Percentiles rank a stretch among this genome's conserved stretches.
Conservation (phyloP, 345 rosid species). For the Eucalyptus brandiana region DNA sequence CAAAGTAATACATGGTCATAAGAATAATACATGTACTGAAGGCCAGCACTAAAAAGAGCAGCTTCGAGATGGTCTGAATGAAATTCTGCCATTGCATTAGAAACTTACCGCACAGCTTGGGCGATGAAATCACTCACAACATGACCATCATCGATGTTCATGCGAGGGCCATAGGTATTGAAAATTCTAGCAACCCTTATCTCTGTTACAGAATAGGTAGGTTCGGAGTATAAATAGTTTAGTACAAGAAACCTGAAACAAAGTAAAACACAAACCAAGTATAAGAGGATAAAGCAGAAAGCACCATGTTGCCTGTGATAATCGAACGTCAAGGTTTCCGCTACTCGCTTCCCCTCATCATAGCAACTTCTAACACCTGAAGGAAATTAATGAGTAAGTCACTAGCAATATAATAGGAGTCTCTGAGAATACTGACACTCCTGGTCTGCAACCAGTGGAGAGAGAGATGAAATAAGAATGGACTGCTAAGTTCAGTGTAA, state of each 20-base stretch:
- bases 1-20: neutral
- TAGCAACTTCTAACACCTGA: slow-evolving; percentile 91
- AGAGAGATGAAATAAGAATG: no score
- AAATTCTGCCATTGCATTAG: neutral
- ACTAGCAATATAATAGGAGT: neutral
- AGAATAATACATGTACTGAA: neutral
- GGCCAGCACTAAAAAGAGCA: neutral
- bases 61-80: neutral
- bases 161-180: slow-evolving; percentile 95
- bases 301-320: slow-evolving; percentile 85
- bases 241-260: neutral
- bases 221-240: neutral
- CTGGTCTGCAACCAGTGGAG: no score
- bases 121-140: slow-evolving; percentile 97
- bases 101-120: slow-evolving; percentile 73
- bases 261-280: neutral
- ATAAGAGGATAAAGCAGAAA: neutral
- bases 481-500: no score
- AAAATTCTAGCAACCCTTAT: slow-evolving; percentile 86
- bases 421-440: neutral
- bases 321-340: slow-evolving; percentile 92
- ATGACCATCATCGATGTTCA: slow-evolving; percentile 96
- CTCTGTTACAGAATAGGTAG: slow-evolving; percentile 15
- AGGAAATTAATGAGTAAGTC: neutral
- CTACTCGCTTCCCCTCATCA: slow-evolving; percentile 93